phyloP scores from a whole-genome alignment of 2,329 filamentous ascomycete species.

The Arthrobotrys pseudoclavata region DNA sequence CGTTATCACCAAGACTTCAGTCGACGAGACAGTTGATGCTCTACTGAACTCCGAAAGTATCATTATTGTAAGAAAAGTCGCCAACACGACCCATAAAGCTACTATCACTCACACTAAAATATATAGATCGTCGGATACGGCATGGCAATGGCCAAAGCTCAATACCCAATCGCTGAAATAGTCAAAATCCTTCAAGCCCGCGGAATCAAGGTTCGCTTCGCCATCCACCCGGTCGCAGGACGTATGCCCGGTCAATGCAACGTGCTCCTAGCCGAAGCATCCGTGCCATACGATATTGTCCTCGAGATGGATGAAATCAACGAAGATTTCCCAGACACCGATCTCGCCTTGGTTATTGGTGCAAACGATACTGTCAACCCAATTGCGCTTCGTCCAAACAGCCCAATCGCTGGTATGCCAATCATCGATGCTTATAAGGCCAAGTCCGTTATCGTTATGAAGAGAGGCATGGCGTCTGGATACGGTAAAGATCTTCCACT shows the following conservation, averaged over 20 bases:
- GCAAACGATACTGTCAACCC: constrained; percentile 95
- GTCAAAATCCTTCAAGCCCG: constrained; percentile 79
- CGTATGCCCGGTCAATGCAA: constrained; percentile 96
- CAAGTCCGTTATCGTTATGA: constrained; percentile 94
- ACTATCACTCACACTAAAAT: constrained; percentile 11
- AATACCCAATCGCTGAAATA: constrained; percentile 90
- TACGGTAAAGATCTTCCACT: constrained; percentile 74
- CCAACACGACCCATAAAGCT: not conserved
- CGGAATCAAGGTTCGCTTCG: constrained; percentile 86
- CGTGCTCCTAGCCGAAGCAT: constrained; percentile 87
- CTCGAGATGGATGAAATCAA: constrained; percentile 98
- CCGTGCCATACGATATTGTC: constrained; percentile 90
- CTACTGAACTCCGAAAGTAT: constrained; percentile 83
- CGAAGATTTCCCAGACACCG: constrained; percentile 87
- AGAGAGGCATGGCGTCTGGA: constrained; percentile 87
- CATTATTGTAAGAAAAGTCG: constrained; percentile 74
- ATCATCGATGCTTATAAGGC: constrained; percentile 94
- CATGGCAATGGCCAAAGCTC: constrained; percentile 94
- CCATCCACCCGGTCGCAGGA: constrained; percentile 89
- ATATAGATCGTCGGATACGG: constrained; percentile 81
- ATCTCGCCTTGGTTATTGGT: constrained; percentile 88
- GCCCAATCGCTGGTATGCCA: constrained; percentile 90
- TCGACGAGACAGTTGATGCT: constrained; percentile 84
- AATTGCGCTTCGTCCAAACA: constrained; percentile 85
- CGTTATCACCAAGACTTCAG: constrained; percentile 79